Evolutionary conservation across 257 asterid species (phyloP).

Genomic region (Primulina tabacum): DNA sequence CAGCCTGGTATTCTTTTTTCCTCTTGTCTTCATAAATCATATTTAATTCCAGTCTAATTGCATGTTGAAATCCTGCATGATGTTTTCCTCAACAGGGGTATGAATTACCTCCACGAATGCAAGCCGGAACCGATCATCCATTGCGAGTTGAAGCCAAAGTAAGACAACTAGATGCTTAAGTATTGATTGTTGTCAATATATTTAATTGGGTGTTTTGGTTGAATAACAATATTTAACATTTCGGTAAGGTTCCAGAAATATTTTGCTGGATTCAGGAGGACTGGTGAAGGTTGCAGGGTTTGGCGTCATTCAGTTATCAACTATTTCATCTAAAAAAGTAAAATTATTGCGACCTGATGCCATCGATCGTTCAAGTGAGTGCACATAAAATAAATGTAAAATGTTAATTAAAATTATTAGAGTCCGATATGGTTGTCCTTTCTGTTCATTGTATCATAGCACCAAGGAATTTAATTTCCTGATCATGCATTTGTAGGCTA

Average conservation of each 20-base stretch:
- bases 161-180: conserved; percentile 72
- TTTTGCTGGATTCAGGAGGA: conserved; percentile 99
- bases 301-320: conserved; percentile 61
- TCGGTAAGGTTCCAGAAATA: conserved; percentile 99
- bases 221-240: conserved; percentile 49
- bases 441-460: background rate
- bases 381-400: background rate
- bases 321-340: conserved; percentile 72
- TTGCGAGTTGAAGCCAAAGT: conserved; percentile 92
- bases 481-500: background rate
- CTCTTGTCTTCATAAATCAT: background rate
- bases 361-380: conserved; percentile 80
- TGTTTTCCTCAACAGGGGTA: conserved; percentile 59
- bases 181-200: conserved; percentile 16
- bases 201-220: conserved; percentile 12
- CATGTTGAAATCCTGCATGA: conserved; percentile 19
- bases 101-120: conserved; percentile 97
- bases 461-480: background rate
- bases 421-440: background rate
- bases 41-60: background rate
- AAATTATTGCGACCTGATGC: conserved; percentile 63
- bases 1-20: background rate
- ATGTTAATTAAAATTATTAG: conserved; percentile 5
- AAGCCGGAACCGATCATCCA: conserved; percentile 93
- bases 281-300: conserved; percentile 93